Base-by-base conservation (phyloP, 306 rosid species). In the Senna tora region DNA sequence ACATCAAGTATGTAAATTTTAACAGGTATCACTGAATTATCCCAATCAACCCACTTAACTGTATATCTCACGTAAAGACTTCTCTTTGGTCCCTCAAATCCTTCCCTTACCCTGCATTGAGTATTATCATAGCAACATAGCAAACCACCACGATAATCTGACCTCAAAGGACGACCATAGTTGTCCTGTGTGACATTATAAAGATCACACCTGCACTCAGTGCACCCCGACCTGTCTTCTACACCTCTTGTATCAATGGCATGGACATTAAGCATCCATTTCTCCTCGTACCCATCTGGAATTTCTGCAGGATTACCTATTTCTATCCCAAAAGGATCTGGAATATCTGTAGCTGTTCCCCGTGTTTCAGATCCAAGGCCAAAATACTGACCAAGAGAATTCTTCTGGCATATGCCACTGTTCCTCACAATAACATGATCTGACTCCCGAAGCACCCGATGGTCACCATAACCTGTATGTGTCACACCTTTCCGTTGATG, bases 181-280 rank as follows among this genome's bases (percentile, higher is more conserved):
- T 7, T 3, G 7, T 19, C 57, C 57, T 19, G 9, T 5, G 30
- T 52, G 30, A 52, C 30, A 19, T 52, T 52, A 20, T 52, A 52
- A 52, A 19, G 30, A 2, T 52, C 28, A 61, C 62, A 49, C 19
- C 38, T 33, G 25, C 77, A 72, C 38, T 72, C 52, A 0, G 25
- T 34, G n/a, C 77, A 60, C 39, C 19, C 17, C 22, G 45, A 9
- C 3, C 11, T 46, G 14, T 60, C 8, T 47, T 72, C 1, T 13
- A 32, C 34, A 6, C 77, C 69, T 19, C 77, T 69, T 47, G 50
- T 47, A 34, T 72, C 77, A 33, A 72, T 72, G 9, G 12, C 74
- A 47, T 51, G 39, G n/a, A 69, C 6, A 14, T 53, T 69, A 2
- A 69, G 12, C 9, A 53, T 5, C 77, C 77, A 72, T n/a, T 47